Percentiles rank a stretch among this genome's conserved stretches.
Evolutionary conservation across 2,329 filamentous ascomycete genomes (phyloP).

Genomic region (Massarina eburnea): DNA sequence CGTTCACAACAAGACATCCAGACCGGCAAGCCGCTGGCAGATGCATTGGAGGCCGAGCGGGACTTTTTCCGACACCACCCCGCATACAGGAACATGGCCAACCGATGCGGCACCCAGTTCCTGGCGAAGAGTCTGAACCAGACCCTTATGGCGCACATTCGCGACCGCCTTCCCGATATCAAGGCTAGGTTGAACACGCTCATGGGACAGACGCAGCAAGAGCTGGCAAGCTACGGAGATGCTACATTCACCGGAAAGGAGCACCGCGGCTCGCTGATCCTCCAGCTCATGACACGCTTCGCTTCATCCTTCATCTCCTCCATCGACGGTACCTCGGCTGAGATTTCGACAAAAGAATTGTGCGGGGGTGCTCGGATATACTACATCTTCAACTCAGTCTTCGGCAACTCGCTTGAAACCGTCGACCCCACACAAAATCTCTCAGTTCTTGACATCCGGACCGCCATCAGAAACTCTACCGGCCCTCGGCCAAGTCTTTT

Average conservation of each 20-base stretch:
- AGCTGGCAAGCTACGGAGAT: slow-evolving; percentile 95
- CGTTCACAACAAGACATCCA: slow-evolving; percentile 98
- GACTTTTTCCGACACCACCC: slow-evolving; percentile 98
- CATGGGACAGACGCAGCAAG: slow-evolving; percentile 99
- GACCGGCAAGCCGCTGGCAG: slow-evolving; percentile 89
- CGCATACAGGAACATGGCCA: slow-evolving; percentile 94
- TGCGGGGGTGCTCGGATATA: slow-evolving; percentile 95
- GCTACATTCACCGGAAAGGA: slow-evolving; percentile 98
- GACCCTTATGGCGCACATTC: slow-evolving; percentile 94
- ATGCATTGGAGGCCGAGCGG: slow-evolving; percentile 83
- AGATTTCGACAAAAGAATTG: slow-evolving; percentile 97
- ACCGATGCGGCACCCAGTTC: slow-evolving; percentile 88
- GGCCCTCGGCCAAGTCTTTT: slow-evolving; percentile 94
- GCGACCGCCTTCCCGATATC: slow-evolving; percentile 93
- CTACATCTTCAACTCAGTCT: slow-evolving; percentile 99
- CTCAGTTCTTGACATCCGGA: slow-evolving; percentile 91
- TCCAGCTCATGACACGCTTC: slow-evolving; percentile 98
- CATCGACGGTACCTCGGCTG: slow-evolving; percentile 96
- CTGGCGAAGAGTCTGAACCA: slow-evolving; percentile 92
- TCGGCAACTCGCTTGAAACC: slow-evolving; percentile 91
- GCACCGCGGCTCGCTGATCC: slow-evolving; percentile 88
- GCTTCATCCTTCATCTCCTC: slow-evolving; percentile 97
- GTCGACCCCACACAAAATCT: slow-evolving; percentile 97
- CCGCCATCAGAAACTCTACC: slow-evolving; percentile 96
- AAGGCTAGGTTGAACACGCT: slow-evolving; percentile 96